phyloP scores from a whole-genome alignment of 768 basidiomycete species.

The Boletus tomentosulus region DNA sequence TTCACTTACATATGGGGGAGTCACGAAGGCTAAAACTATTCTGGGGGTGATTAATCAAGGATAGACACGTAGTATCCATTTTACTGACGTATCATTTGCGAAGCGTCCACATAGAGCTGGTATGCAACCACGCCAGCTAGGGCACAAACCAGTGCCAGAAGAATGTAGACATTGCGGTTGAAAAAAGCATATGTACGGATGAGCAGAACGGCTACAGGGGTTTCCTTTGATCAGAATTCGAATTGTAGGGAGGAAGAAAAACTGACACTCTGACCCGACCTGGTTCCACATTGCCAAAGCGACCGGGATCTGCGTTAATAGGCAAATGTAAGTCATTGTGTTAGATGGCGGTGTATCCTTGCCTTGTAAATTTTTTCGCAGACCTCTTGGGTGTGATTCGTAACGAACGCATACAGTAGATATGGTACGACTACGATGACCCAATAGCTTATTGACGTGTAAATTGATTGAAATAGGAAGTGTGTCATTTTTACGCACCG shows the following conservation, averaged over 20 bases:
- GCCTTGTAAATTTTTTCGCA: conserved; percentile 74
- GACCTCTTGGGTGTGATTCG: conserved; percentile 57
- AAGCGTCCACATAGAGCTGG: conserved; percentile 75
- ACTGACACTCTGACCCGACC: conserved; percentile 72
- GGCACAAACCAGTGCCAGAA: conserved; percentile 59
- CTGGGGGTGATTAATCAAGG: conserved; percentile 8
- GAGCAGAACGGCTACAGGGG: conserved; percentile 58
- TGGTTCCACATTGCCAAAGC: conserved; percentile 86
- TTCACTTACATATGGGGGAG: conserved; percentile 52
- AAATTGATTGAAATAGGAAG: neutral
- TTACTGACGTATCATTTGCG: conserved; percentile 68
- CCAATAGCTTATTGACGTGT: conserved; percentile 57
- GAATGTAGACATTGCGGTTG: conserved; percentile 67
- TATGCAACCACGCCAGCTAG: conserved; percentile 74
- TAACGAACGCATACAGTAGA: conserved; percentile 70
- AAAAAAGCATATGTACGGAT: conserved; percentile 86
- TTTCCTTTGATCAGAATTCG: conserved; percentile 7
- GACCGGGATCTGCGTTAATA: conserved; percentile 58
- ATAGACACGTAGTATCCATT: neutral
- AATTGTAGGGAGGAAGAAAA: neutral
- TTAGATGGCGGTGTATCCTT: conserved; percentile 6
- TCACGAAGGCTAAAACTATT: conserved; percentile 62
- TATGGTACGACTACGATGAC: conserved; percentile 78
- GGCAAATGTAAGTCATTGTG: neutral
- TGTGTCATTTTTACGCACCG: conserved; percentile 45